phyloP scores from a whole-genome alignment of 768 basidiomycete species.

The Pleurotus pulmonarius region DNA sequence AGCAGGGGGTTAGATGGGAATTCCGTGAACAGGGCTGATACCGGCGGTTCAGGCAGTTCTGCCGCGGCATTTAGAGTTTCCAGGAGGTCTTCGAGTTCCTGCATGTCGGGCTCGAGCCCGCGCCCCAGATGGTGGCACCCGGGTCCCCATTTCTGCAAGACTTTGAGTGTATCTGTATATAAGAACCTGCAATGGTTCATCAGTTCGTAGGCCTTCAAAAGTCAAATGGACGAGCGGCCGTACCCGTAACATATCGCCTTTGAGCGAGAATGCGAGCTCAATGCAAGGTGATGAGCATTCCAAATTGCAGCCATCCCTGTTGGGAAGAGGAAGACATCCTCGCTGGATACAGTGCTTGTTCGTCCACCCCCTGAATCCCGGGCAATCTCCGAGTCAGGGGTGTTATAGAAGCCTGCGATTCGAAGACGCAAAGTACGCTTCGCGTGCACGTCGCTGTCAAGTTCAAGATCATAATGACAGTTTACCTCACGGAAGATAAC shows the following conservation, averaged over 20 bases:
- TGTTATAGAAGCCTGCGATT: conserved; percentile 45
- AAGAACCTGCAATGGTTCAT: conserved; percentile 61
- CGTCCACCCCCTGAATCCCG: no score
- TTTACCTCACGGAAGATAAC: neutral
- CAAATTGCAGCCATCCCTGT: conserved; percentile 95
- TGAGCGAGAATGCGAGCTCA: conserved; percentile 46
- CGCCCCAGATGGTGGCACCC: conserved; percentile 87
- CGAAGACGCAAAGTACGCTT: conserved; percentile 86
- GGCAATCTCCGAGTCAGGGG: neutral
- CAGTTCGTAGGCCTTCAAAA: neutral
- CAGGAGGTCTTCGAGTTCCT: conserved; percentile 64
- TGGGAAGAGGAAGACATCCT: conserved; percentile 86
- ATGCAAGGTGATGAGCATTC: conserved; percentile 76
- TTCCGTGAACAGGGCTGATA: conserved; percentile 85
- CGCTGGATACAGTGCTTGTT: conserved; percentile 58
- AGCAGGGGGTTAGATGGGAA: conserved; percentile 95
- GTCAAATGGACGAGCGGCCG: conserved; percentile 18
- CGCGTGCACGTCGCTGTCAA: neutral
- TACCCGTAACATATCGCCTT: conserved; percentile 97
- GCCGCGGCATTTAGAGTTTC: conserved; percentile 31
- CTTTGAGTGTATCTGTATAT: conserved; percentile 92
- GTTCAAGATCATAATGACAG: conserved; percentile 14
- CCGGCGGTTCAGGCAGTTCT: conserved; percentile 43
- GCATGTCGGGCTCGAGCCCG: conserved; percentile 74
- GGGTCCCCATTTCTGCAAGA: conserved; percentile 94